A percentile compares a stretch with the other conserved stretches of the same genome.
Conservation (phyloP, 2,329 filamentous ascomycete genomes). For the Venturia pyrina region DNA sequence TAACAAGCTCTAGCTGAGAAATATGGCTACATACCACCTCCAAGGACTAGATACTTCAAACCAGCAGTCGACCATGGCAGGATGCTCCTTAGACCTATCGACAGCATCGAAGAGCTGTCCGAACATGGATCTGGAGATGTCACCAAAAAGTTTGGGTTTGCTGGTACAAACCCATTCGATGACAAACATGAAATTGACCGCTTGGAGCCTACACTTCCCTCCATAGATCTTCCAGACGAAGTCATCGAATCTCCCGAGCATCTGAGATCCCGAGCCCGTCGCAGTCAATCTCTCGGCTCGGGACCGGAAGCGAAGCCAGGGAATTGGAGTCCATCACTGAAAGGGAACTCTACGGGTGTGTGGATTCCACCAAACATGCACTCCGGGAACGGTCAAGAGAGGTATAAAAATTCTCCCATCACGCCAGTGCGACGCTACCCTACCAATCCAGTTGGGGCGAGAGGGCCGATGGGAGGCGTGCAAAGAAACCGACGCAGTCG, state of each 20-base stretch:
- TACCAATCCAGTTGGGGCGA: background rate
- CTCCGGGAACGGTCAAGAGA: background rate
- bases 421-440: conserved; percentile 1
- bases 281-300: conserved; percentile 4
- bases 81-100: conserved; percentile 3
- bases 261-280: background rate
- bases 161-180: conserved; percentile 6
- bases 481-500: background rate
- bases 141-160: conserved; percentile 2
- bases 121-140: conserved; percentile 2
- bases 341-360: background rate
- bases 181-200: background rate
- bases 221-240: background rate
- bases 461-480: background rate
- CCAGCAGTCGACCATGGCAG: conserved; percentile 2
- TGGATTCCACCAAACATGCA: background rate
- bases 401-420: background rate
- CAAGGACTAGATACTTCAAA: conserved; percentile 3
- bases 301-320: background rate
- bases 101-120: conserved; percentile 6
- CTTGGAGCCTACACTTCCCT: background rate
- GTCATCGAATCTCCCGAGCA: background rate
- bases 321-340: background rate
- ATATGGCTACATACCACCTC: conserved; percentile 5
- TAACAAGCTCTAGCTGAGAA: conserved; percentile 3